Base-by-base conservation (phyloP, 768 basidiomycete species). In the Russula virescens region DNA sequence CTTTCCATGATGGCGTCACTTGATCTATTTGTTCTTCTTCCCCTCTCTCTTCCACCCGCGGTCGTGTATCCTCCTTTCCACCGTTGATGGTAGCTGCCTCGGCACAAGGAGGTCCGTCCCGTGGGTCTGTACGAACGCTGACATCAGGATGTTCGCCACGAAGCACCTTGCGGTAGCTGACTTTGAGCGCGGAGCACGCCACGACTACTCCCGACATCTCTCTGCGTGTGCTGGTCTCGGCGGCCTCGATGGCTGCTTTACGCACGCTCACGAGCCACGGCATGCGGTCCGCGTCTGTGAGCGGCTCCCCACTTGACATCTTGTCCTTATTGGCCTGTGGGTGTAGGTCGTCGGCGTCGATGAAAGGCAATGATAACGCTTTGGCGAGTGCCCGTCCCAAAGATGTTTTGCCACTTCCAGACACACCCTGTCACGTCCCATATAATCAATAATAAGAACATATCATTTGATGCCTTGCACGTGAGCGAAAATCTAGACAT, bases 271-370 rank as follows among this genome's bases (percentile, higher is more conserved):
- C 80, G 5, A 98, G 80, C 95, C 96, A 98, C 0, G 94, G 93
- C 66, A 82, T 78, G 21, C 94, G 85, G 71, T 97, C 94, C 3
- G 76, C 80, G 69, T 97, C 94, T 2, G 79, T 86, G 66, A 98
- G 76, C 5, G 94, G 88, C 25, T 77, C 74, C 0, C 93, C 93
- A 1, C 75, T 70, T 5, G 84, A 75, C 94, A 98, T 97, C 80
- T 98, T 98, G 31, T 82, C 86, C 46, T 96, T 82, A 73, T 96
- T 96, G 14, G 81, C 73, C 25, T 77, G 69, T 0, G 94, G 89
- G 71, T 98, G 95, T 31, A 97, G 79, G 64, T 89, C 86, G 71
- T 97, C 94, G 31, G 89, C 95, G 69, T 98, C 95, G 62, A 93
- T 76, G 75, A 89, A 96, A 1, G 92, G 87, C 63, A 92, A 65